These are phyloP conservation scores for Thalassiosira livingstoniorum DNA, from an alignment of 352 stramenopile species.

Conservation along the genomic window DNA sequence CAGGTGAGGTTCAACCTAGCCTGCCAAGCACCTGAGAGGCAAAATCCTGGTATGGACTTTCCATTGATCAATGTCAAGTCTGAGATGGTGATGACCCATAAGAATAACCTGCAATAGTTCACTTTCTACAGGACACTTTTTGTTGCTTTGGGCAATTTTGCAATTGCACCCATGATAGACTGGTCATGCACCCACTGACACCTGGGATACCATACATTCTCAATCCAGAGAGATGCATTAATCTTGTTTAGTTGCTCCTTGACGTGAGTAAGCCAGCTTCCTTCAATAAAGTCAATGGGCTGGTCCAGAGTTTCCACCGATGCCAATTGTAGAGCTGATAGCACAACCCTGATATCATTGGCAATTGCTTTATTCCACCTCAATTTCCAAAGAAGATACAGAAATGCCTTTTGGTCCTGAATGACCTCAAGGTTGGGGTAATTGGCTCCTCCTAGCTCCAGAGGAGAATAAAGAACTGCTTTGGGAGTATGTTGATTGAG, in stretches of 20 bases:
- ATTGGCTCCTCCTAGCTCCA: not conserved
- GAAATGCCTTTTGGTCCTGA: not conserved
- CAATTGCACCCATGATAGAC: not conserved
- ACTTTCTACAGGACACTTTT: not conserved
- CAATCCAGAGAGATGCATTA: not conserved
- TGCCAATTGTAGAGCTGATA: not conserved
- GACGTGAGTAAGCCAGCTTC: not conserved
- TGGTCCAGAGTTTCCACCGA: not conserved
- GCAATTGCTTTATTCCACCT: not conserved
- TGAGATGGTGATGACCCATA: not conserved
- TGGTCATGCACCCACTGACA: not conserved
- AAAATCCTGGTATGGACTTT: not conserved
- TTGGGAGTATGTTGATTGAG: not conserved
- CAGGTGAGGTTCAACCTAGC: not conserved
- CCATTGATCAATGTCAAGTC: not conserved
- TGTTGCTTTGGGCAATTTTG: not conserved
- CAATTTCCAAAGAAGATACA: not conserved
- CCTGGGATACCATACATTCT: not conserved
- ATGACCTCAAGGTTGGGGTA: not conserved
- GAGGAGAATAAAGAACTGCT: not conserved
- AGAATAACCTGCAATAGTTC: not conserved
- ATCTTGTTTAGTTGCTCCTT: not conserved
- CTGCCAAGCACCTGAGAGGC: not conserved
- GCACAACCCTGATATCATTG: not conserved
- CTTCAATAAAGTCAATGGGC: not conserved